phyloP scores from a whole-genome alignment of 768 basidiomycete genomes.

The Lactarius trivialis region DNA sequence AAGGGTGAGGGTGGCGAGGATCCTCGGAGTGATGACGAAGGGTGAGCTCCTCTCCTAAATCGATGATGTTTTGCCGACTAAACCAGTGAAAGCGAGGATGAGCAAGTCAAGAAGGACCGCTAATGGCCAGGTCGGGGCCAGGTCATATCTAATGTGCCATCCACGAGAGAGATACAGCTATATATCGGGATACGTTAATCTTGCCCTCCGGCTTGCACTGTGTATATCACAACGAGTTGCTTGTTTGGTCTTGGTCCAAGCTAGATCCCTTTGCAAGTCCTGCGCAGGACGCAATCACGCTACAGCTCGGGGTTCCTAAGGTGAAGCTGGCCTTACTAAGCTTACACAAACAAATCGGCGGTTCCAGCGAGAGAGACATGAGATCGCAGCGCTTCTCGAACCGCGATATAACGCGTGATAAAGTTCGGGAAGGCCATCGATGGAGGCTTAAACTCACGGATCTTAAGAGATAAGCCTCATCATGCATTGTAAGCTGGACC shows the following conservation, averaged over 20 bases:
- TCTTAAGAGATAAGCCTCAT: neutral
- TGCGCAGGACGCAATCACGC: neutral
- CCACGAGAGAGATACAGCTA: slow-evolving; percentile 5
- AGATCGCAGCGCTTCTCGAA: neutral
- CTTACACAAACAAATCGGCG: neutral
- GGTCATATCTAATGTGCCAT: slow-evolving; percentile 2
- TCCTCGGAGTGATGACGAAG: slow-evolving; percentile 78
- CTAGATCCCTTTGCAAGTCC: neutral
- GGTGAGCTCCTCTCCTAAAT: slow-evolving; percentile 34
- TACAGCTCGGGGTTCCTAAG: neutral
- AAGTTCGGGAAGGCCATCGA: neutral
- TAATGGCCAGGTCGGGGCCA: slow-evolving; percentile 14
- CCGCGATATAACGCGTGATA: neutral
- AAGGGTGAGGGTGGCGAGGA: slow-evolving; percentile 74
- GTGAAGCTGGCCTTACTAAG: neutral
- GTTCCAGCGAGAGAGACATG: neutral
- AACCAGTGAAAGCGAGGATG: slow-evolving; percentile 20
- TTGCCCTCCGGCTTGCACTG: neutral
- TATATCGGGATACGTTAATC: slow-evolving; percentile 2
- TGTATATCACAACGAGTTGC: slow-evolving; percentile 1
- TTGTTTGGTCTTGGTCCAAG: neutral
- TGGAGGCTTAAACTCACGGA: neutral
- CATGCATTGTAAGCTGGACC: neutral
- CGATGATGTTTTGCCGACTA: slow-evolving; percentile 1
- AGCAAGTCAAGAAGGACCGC: slow-evolving; percentile 32